phyloP scores from a whole-genome alignment of 257 asterid species.

The Plectranthus barbatus region DNA sequence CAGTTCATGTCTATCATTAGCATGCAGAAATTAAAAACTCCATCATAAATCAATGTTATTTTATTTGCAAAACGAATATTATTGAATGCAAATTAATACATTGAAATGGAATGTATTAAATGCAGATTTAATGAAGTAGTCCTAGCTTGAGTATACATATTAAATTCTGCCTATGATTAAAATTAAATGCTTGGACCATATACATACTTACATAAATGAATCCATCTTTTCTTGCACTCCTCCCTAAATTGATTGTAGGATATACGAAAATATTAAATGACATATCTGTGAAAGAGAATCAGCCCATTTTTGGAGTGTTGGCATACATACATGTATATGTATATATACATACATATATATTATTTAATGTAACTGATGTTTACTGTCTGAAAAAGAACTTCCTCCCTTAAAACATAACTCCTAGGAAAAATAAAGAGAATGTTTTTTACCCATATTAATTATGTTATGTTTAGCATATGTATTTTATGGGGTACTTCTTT shows the following conservation, averaged over 20 bases:
- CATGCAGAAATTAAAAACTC: too few relatives aligned
- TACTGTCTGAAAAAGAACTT: neutral
- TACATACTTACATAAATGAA: neutral
- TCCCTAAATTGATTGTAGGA: constrained; percentile 40
- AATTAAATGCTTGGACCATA: constrained; percentile 29
- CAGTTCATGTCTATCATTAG: too few relatives aligned
- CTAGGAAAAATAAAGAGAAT: constrained; percentile 10
- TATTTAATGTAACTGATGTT: constrained; percentile 8
- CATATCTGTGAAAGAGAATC: constrained; percentile 16
- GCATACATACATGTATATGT: constrained; percentile 12
- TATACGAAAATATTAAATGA: constrained; percentile 24
- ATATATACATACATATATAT: too few relatives aligned
- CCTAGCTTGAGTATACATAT: neutral
- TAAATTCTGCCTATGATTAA: constrained; percentile 15
- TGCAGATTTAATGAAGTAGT: constrained; percentile 6
- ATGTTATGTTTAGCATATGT: too few relatives aligned
- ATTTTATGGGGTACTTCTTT: too few relatives aligned
- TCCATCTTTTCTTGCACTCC: constrained; percentile 18
- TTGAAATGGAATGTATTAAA: neutral
- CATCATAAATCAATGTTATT: too few relatives aligned
- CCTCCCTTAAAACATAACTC: neutral
- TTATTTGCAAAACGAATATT: too few relatives aligned
- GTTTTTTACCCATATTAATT: neutral
- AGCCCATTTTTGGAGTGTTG: constrained; percentile 24
- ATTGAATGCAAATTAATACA: neutral